Evolutionary conservation across 352 stramenopile genomes (phyloP).

Genomic region (Globisporangium spinosum): DNA sequence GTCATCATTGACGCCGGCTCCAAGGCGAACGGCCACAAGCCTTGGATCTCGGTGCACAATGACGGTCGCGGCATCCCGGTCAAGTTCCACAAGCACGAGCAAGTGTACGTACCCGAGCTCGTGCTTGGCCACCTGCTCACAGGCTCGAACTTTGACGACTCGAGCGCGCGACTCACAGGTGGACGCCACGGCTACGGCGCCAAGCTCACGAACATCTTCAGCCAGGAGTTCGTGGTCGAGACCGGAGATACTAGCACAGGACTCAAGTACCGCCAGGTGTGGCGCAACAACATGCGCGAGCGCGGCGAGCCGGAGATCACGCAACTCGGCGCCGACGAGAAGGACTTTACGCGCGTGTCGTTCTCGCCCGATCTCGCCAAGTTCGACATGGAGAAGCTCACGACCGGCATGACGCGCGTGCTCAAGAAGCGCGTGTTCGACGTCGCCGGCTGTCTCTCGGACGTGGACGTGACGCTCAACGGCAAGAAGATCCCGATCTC

Average conservation of each 20-base stretch:
- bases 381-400: slow-evolving; percentile 96
- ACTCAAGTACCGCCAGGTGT: slow-evolving; percentile 88
- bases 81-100: slow-evolving; percentile 94
- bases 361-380: slow-evolving; percentile 96
- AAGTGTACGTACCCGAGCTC: slow-evolving; percentile 97
- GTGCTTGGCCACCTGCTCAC: slow-evolving; percentile 99
- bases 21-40: slow-evolving; percentile 49
- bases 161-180: slow-evolving; percentile 95
- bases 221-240: slow-evolving; percentile 97
- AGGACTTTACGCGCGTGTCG: slow-evolving; percentile 97
- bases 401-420: slow-evolving; percentile 91
- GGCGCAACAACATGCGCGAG: slow-evolving; percentile 96
- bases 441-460: slow-evolving; percentile 95
- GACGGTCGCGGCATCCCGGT: slow-evolving; percentile 98
- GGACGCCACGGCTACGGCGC: slow-evolving; percentile 94
- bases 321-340: slow-evolving; percentile 68
- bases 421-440: slow-evolving; percentile 98
- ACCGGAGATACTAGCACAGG: slow-evolving; percentile 91
- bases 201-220: slow-evolving; percentile 99
- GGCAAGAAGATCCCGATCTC: slow-evolving; percentile 82
- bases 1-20: slow-evolving; percentile 63
- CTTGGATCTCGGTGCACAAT: slow-evolving; percentile 97
- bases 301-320: slow-evolving; percentile 83
- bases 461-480: slow-evolving; percentile 93
- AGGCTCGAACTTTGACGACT: slow-evolving; percentile 99